Base-by-base conservation (phyloP, 208 protist genomes). In the Phytomonas serpens region DNA sequence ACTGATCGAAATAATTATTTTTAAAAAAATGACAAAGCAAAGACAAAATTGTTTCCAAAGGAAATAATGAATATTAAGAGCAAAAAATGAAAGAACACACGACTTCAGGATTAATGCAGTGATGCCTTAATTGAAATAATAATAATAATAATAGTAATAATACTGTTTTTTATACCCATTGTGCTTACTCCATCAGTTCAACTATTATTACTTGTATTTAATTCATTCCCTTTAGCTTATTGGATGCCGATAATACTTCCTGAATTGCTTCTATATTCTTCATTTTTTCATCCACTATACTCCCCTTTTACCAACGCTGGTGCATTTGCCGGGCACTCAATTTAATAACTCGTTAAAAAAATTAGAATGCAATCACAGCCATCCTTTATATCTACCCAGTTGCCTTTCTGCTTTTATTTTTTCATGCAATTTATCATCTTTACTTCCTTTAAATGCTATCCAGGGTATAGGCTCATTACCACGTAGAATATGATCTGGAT, bases 141-240 rank as follows among this genome's bases (percentile, higher is more conserved):
- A 51, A 52, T 52, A 52, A 52, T 52, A 52, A 57, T 57, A 57
- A 23, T 57, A 27, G 23, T 57, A 57, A 57, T 57, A 57, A 57
- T 57, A 57, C 23, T 57, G 16, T 27, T 27, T 23, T 27, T 27
- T 57, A 57, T 27, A 27, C 27, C 47, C 23, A 57, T 27, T 27
- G 47, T 57, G 47, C 5, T 57, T 57, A 57, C 23, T 57, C 47
- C 47, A 27, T 19, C 47, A 57, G 47, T 57, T 57, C 23, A 19
- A 57, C 47, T 57, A 57, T 57, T 57, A 57, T 57, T 57, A 27
- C 27, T 57, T 27, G 47, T 57, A 9, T 57, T 57, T 27, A 57
- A 57, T 57, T 27, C 47, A 57, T 9, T 27, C 23, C 47, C 23
- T 57, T 57, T 57, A 57, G 1, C 23, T 57, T 57, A 57, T 57